These are phyloP conservation scores for Porodaedalea pini DNA, from an alignment of 1,284 basidiomycete species.

Conservation along the genomic window DNA sequence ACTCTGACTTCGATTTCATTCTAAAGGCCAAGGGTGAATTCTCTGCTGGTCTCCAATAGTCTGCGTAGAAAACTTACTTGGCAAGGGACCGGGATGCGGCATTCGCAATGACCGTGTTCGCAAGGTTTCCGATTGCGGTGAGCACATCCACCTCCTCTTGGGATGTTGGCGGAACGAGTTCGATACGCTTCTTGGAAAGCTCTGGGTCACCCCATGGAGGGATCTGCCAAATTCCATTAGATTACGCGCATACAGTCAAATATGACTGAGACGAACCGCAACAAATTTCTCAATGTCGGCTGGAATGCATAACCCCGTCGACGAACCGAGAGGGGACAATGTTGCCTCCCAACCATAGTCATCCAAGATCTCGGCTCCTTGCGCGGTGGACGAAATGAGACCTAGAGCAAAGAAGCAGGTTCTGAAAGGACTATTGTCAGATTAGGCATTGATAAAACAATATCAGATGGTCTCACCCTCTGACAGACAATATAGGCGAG, in stretches of 20 bases:
- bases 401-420: conserved; percentile 97
- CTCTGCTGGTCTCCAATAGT: neutral
- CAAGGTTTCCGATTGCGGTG: conserved; percentile 87
- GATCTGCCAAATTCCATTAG: conserved; percentile 47
- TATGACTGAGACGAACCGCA: conserved; percentile 58
- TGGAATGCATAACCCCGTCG: conserved; percentile 90
- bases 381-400: conserved; percentile 68
- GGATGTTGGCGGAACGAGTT: conserved; percentile 60
- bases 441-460: conserved; percentile 5
- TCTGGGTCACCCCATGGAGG: conserved; percentile 66
- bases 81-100: conserved; percentile 85
- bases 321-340: conserved; percentile 79
- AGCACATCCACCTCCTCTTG: conserved; percentile 84
- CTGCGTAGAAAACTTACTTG: conserved; percentile 46
- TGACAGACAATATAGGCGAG: conserved; percentile 85
- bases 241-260: neutral
- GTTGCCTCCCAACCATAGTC: conserved; percentile 94
- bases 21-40: conserved; percentile 43
- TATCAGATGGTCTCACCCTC: conserved; percentile 64
- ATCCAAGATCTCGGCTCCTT: conserved; percentile 80
- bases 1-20: conserved; percentile 78
- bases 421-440: conserved; percentile 39
- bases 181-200: conserved; percentile 43
- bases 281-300: conserved; percentile 78
- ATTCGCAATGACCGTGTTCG: conserved; percentile 95